Percentiles rank a stretch among this genome's conserved stretches.
Evolutionary conservation across 306 rosid genomes (phyloP).

Genomic region (Quercus gilva): DNA sequence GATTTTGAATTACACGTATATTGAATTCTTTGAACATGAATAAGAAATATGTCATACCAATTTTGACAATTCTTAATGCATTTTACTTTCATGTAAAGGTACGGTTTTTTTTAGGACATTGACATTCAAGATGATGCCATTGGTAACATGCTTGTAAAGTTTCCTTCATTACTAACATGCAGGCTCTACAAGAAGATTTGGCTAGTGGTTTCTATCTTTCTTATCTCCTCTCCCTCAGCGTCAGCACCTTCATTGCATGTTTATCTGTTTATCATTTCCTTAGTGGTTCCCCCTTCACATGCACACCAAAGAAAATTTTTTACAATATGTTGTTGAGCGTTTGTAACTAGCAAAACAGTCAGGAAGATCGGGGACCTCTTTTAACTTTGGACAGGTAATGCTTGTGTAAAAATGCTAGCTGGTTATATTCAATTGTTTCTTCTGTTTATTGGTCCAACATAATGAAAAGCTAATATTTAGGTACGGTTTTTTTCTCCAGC

Average conservation of each 20-base stretch:
- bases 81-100: conserved; percentile 50
- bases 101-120: conserved; percentile 69
- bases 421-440: not conserved
- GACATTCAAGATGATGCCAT: conserved; percentile 79
- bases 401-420: not conserved
- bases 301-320: not conserved
- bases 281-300: not conserved
- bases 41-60: not conserved
- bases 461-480: not conserved
- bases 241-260: not conserved
- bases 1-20: not conserved
- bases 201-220: conserved; percentile 76
- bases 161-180: conserved; percentile 83
- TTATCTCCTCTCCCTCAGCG: not conserved
- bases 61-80: conserved; percentile 15
- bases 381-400: not conserved
- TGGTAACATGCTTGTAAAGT: conserved; percentile 92
- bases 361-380: not conserved
- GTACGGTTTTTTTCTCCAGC: not conserved
- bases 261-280: not conserved
- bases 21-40: conserved; percentile 1
- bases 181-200: conserved; percentile 87
- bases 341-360: not conserved
- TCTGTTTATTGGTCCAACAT: not conserved
- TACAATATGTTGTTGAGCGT: not conserved